A percentile compares a stretch with the other conserved stretches of the same genome.
phyloP scores from a whole-genome alignment of 495 filamentous ascomycete species.

The Penicillium malachiteum region DNA sequence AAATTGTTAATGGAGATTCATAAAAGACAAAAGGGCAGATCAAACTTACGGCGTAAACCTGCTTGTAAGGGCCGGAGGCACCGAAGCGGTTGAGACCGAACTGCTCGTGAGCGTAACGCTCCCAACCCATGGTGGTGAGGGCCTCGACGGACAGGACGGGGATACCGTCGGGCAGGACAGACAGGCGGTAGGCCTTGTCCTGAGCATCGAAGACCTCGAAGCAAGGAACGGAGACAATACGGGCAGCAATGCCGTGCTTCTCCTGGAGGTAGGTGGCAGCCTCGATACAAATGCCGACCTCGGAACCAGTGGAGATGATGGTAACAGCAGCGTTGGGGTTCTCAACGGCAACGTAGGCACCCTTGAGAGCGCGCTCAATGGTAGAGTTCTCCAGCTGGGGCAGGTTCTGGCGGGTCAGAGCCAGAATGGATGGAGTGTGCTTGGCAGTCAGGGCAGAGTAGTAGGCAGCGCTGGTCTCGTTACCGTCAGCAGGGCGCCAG shows the following conservation, averaged over 20 bases:
- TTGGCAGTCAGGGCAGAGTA: constrained; percentile 90
- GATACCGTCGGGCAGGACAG: constrained; percentile 90
- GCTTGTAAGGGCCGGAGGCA: constrained; percentile 93
- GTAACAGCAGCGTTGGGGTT: constrained; percentile 82
- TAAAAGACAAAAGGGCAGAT: neutral
- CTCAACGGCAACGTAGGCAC: constrained; percentile 89
- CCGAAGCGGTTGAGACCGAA: constrained; percentile 99
- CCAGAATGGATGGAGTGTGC: constrained; percentile 88
- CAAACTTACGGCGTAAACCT: constrained; percentile 84
- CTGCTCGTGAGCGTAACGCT: constrained; percentile 97
- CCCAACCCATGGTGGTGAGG: constrained; percentile 93
- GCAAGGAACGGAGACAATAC: constrained; percentile 95
- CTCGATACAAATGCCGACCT: constrained; percentile 91
- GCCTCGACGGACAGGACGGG: constrained; percentile 92
- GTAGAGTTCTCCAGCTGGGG: constrained; percentile 93
- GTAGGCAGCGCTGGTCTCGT: constrained; percentile 97
- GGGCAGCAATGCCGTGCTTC: constrained; percentile 81
- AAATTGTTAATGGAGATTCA: constrained; percentile 7
- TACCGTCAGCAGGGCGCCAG: constrained; percentile 98
- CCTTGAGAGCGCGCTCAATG: constrained; percentile 84
- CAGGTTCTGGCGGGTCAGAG: constrained; percentile 96
- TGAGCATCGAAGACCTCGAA: constrained; percentile 97
- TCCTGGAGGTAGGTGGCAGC: constrained; percentile 87
- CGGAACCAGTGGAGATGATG: constrained; percentile 91
- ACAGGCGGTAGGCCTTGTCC: constrained; percentile 87